These are phyloP conservation scores for Hyaloscypha bicolor DNA, from an alignment of 495 filamentous ascomycete genomes.

Conservation along the genomic window DNA sequence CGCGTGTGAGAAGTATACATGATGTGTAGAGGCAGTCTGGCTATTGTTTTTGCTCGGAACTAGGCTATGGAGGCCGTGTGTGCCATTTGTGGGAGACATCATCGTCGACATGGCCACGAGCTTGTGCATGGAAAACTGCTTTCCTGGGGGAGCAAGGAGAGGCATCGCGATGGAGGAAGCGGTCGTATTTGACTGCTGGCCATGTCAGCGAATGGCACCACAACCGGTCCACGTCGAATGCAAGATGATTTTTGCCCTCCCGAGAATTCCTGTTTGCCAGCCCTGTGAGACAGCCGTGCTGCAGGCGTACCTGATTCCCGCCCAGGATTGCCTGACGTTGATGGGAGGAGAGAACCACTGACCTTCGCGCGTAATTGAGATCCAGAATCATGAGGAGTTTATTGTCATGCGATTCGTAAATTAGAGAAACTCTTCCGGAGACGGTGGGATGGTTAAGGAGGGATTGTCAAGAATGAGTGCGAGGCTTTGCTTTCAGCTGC, in stretches of 20 bases:
- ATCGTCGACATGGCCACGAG: slow-evolving; percentile 34
- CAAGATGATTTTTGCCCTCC: neutral
- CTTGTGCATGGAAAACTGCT: slow-evolving; percentile 30
- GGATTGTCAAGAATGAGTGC: neutral
- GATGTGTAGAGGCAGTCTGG: slow-evolving; percentile 15
- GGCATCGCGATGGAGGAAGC: slow-evolving; percentile 22
- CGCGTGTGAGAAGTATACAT: slow-evolving; percentile 29
- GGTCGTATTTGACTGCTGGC: slow-evolving; percentile 13
- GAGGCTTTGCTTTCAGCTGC: slow-evolving; percentile 14
- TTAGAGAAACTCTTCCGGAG: neutral
- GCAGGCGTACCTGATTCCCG: neutral
- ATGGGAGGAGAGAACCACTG: neutral
- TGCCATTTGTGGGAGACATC: slow-evolving; percentile 29
- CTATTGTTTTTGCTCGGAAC: no score
- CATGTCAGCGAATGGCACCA: neutral
- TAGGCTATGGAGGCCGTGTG: no score
- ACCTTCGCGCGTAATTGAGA: slow-evolving; percentile 8
- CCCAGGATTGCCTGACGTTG: neutral
- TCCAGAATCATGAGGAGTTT: slow-evolving; percentile 7
- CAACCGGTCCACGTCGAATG: neutral
- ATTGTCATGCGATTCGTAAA: neutral
- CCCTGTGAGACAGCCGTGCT: neutral
- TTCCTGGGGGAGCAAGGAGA: slow-evolving; percentile 27
- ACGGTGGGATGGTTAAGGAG: neutral
- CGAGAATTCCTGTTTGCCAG: slow-evolving; percentile 13